Evolutionary conservation across 306 rosid genomes (phyloP), one percentile per base, ranked within the genome.

Genomic region (Vigna mungo): DNA sequence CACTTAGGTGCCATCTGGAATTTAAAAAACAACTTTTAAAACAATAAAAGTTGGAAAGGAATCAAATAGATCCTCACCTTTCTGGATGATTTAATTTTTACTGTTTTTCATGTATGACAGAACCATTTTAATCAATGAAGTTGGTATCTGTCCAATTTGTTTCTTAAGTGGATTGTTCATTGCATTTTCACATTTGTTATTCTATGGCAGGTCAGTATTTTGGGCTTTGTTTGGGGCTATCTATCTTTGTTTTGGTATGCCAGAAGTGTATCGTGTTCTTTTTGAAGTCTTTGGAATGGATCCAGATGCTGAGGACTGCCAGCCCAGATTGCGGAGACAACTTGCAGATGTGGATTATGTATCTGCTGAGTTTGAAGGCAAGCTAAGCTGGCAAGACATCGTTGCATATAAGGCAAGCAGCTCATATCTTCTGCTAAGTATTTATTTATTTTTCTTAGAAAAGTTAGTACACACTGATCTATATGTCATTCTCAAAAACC

Each of bases 281-380:
- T 95, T 92, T 78, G 97, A 95, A 83, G 99, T 89, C 62, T 95
- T 95, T 83, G 99, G 97, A 80, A 92, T 92, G 99, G 94, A 95
- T 75, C 97, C 93, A 5, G 97, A 95, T 65, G 91, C 84, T 66
- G 97, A 90, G 74, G 92, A 89, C 70, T 88, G 97, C 83, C 96
- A 89, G 75, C 99, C 99, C 47, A 89, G 53, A 80, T 37, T 88
- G 83, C 91, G 99, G 37, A 86, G 96, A 75, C 99, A 95, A 76
- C 97, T 92, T 59, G 97, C 92, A 88, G 99, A 95, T 74, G 92
- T 95, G 55, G 99, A 95, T 86, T 85, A 84, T 82, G 97, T 95
- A 81, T 95, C 97, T 20, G 85, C 89, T 52, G 99, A 92, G 83
- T 88, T 95, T 78, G 97, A 92, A 78, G 86, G 84, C 88, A 92